Conservation (phyloP, 306 rosid species). For the Urtica urens region DNA sequence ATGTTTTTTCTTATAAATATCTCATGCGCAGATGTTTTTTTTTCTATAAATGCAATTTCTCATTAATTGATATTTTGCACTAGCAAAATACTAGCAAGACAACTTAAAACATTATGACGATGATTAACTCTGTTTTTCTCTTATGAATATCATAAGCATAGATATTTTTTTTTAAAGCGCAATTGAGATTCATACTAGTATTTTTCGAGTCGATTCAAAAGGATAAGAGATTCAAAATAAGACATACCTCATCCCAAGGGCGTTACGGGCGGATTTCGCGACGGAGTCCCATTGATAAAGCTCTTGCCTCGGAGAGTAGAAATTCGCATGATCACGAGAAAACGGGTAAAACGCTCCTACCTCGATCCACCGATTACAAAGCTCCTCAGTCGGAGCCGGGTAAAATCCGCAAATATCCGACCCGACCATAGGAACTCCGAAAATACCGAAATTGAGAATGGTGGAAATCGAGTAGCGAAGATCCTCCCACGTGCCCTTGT, state of each 20-base stretch:
- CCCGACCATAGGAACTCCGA: slow-evolving; percentile 99
- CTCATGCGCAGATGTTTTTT: too few species aligned
- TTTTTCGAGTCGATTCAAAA: too few species aligned
- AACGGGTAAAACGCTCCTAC: slow-evolving; percentile 95
- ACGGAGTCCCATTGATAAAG: slow-evolving; percentile 94
- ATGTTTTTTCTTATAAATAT: too few species aligned
- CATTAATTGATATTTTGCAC: too few species aligned
- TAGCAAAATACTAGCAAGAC: too few species aligned
- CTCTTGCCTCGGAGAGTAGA: slow-evolving; percentile 87
- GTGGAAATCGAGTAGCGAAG: slow-evolving; percentile 79
- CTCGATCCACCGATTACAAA: slow-evolving; percentile 96
- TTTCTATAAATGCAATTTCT: too few species aligned
- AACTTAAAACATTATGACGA: too few species aligned
- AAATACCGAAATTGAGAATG: slow-evolving; percentile 83
- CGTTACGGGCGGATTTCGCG: slow-evolving; percentile 77
- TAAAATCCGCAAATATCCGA: slow-evolving; percentile 93
- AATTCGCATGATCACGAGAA: slow-evolving; percentile 92
- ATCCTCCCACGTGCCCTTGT: slow-evolving; percentile 78
- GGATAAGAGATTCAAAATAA: too few species aligned
- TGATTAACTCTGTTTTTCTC: too few species aligned
- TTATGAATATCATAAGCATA: too few species aligned
- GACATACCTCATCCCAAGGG: slow-evolving; percentile 74
- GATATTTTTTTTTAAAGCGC: too few species aligned
- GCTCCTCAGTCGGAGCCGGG: slow-evolving; percentile 87
- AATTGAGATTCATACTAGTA: too few species aligned